Percentiles rank a stretch among this genome's conserved stretches.
phyloP scores from a whole-genome alignment of 73 alveolate genomes.

The Symbiodinium natans region DNA sequence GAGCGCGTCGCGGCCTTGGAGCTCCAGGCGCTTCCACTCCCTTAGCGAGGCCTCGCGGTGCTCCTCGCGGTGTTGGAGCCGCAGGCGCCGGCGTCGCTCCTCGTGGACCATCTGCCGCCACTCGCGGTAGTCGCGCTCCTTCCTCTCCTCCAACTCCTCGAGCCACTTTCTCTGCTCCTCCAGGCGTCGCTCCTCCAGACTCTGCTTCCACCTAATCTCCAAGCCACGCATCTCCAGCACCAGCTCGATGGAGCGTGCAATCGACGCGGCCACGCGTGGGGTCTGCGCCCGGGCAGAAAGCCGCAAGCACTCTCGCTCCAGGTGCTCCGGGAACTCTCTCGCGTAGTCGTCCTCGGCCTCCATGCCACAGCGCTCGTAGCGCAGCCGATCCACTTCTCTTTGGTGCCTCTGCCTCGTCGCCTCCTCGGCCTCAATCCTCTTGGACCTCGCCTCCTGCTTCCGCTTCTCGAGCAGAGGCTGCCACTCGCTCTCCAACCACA shows the following conservation, averaged over 20 bases:
- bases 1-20: conserved; percentile 34
- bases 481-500: not conserved
- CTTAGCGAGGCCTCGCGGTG: conserved; percentile 16
- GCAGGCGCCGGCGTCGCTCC: conserved; percentile 49
- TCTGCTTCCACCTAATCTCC: conserved; percentile 23
- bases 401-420: not conserved
- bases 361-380: not conserved
- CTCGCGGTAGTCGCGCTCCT: conserved; percentile 89
- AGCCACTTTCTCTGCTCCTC: not conserved
- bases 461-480: conserved; percentile 3
- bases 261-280: not conserved
- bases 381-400: not conserved
- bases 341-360: not conserved
- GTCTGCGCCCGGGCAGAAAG: not conserved
- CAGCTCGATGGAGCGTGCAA: not conserved
- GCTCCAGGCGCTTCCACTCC: conserved; percentile 86
- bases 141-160: not conserved
- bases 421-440: not conserved
- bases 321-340: not conserved
- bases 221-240: conserved; percentile 20
- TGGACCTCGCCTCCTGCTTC: not conserved
- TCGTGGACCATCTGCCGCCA: conserved; percentile 58
- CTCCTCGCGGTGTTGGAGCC: conserved; percentile 43
- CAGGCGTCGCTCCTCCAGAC: conserved; percentile 2
- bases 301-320: not conserved